Evolutionary conservation across 176 grass and related monocot species (phyloP), one percentile per base, ranked within the genome.

Genomic region (Pharus latifolius): DNA sequence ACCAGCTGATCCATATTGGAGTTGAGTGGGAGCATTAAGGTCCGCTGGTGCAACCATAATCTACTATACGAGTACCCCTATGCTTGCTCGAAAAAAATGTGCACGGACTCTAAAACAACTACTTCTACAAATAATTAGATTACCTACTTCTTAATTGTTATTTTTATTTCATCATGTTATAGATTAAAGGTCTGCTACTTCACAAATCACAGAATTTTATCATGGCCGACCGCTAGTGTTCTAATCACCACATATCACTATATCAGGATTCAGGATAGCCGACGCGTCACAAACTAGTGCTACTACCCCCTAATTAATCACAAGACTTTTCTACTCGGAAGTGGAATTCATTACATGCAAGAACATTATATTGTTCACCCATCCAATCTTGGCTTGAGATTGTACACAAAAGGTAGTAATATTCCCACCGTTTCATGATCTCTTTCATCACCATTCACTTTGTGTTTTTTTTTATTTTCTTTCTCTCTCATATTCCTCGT

Each of bases 261-360:
- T n/a, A n/a, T n/a, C n/a, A n/a, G n/a, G n/a, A n/a, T n/a, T n/a
- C n/a, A 38, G 49, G 78, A 49, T 73, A 65, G 78, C 28, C 38
- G 59, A 72, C 3, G 59, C 47, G 67, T 72, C 67, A 37, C n/a
- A 44, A 17, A 14, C 38, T 64, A 64, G 60, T 43, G 38, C 7
- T 22, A 48, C 16, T 65, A 73, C 68, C 48, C 69, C 64, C 68
- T 65, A 16, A 65, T 17, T 73, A 65, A 65, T 35, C 59, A 41
- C 38, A 38, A 6, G 78, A 56, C 58, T 25, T 56, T 8, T 7
- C 42, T 56, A 63, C 54, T 27, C 48, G 15, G 19, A 20, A 72
- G 67, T 80, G 68, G 78, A 65, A 80, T 46, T 72, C 27, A 26
- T 56, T 67, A 80, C 78, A 80, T 73, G 78, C 78, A 80, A 16